Conservation (phyloP, 495 filamentous ascomycete species). For the Tuber borchii region DNA sequence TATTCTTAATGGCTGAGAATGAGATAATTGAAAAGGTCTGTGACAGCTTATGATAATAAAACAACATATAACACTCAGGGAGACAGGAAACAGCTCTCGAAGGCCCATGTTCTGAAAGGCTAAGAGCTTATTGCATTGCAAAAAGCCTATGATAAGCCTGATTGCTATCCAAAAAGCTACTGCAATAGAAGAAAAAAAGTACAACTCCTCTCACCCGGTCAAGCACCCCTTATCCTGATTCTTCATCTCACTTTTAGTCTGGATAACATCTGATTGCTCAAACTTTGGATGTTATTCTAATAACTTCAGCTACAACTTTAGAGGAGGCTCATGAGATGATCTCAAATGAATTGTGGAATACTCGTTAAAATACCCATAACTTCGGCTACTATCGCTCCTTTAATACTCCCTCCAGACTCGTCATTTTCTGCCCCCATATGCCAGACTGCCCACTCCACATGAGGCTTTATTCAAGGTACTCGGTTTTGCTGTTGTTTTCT, state of each 20-base stretch:
- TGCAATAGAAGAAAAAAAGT: neutral
- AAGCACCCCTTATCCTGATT: neutral
- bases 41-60: neutral
- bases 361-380: neutral
- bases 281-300: neutral
- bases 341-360: neutral
- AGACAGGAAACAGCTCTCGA: neutral
- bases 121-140: neutral
- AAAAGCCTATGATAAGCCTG: neutral
- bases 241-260: neutral
- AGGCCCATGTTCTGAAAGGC: neutral
- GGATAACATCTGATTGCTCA: neutral
- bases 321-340: neutral
- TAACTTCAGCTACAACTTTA: neutral
- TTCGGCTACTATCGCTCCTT: neutral
- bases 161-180: neutral
- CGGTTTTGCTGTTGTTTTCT: neutral
- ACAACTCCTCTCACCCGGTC: neutral
- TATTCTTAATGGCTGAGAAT: too few species aligned
- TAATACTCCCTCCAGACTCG: neutral
- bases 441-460: neutral
- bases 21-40: too few species aligned
- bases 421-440: neutral
- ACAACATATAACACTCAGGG: neutral
- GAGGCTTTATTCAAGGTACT: neutral